A percentile compares a stretch with the other conserved stretches of the same genome.
phyloP scores from a whole-genome alignment of 805 yeast species.

The Yamadazyma laniorum region DNA sequence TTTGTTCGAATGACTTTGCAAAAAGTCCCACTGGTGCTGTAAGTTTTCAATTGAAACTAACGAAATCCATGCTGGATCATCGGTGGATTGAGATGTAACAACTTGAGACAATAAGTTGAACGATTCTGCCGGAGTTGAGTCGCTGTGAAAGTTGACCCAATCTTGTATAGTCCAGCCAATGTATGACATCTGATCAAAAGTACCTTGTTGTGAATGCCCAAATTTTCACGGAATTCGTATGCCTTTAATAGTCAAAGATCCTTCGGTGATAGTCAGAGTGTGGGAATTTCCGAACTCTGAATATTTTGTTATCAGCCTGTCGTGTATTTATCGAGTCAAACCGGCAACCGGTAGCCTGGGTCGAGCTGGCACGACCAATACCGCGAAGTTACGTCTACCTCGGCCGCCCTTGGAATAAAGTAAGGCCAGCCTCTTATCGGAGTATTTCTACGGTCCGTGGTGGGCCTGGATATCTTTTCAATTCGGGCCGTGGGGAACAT shows the following conservation, averaged over 20 bases:
- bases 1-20: slow-evolving; percentile 62
- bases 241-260: too few relatives aligned
- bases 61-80: slow-evolving; percentile 93
- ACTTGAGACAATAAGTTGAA: slow-evolving; percentile 46
- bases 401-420: too few relatives aligned
- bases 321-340: neutral
- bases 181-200: slow-evolving; percentile 9
- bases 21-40: slow-evolving; percentile 71
- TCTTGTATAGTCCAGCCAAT: slow-evolving; percentile 80
- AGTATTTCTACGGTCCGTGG: too few relatives aligned
- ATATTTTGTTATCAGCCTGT: neutral
- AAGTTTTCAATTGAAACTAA: slow-evolving; percentile 62
- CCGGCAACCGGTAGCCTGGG: neutral
- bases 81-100: slow-evolving; percentile 48
- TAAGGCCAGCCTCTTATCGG: too few relatives aligned
- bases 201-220: too few relatives aligned
- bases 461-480: too few relatives aligned
- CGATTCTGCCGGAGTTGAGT: slow-evolving; percentile 61
- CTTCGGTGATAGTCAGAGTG: too few relatives aligned
- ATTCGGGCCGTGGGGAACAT: too few relatives aligned
- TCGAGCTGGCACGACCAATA: too few relatives aligned
- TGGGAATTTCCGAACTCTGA: neutral
- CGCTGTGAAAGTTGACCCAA: slow-evolving; percentile 71
- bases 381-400: too few relatives aligned
- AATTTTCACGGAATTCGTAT: too few relatives aligned